phyloP scores from a whole-genome alignment of 179 eudicot species.

The Beta corolliflora region DNA sequence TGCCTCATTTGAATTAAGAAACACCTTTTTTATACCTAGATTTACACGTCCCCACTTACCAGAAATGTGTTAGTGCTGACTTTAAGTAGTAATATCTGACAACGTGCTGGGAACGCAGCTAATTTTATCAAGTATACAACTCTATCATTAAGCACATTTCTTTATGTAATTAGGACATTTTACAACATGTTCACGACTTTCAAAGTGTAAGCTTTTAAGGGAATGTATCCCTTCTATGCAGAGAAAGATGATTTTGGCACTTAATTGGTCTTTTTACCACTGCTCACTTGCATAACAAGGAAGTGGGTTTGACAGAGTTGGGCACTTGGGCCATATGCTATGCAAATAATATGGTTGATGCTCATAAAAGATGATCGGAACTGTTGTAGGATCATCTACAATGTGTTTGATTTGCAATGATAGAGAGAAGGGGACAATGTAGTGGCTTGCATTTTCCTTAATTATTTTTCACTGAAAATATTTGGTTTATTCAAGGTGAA shows the following conservation, averaged over 20 bases:
- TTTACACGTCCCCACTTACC: not conserved
- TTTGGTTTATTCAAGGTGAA: too few relatives aligned
- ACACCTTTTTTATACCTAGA: too few relatives aligned
- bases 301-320: not conserved
- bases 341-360: not conserved
- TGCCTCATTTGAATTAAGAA: not conserved
- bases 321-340: not conserved
- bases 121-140: slow-evolving; percentile 1
- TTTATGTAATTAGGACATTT: slow-evolving; percentile 1
- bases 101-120: slow-evolving; percentile 18
- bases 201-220: not conserved
- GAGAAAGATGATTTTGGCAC: not conserved
- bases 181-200: slow-evolving; percentile 17
- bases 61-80: not conserved
- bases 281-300: not conserved
- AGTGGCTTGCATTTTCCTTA: too few relatives aligned
- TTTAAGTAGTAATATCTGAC: slow-evolving; percentile 6
- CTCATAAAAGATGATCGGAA: not conserved
- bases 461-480: too few relatives aligned
- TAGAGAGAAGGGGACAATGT: not conserved
- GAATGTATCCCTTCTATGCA: not conserved
- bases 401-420: not conserved
- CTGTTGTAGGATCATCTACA: not conserved
- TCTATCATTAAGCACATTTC: not conserved
- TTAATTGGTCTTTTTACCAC: too few relatives aligned